Evolutionary conservation across 805 yeast genomes (phyloP).

Genomic region (Zygoascus biomembranicola): DNA sequence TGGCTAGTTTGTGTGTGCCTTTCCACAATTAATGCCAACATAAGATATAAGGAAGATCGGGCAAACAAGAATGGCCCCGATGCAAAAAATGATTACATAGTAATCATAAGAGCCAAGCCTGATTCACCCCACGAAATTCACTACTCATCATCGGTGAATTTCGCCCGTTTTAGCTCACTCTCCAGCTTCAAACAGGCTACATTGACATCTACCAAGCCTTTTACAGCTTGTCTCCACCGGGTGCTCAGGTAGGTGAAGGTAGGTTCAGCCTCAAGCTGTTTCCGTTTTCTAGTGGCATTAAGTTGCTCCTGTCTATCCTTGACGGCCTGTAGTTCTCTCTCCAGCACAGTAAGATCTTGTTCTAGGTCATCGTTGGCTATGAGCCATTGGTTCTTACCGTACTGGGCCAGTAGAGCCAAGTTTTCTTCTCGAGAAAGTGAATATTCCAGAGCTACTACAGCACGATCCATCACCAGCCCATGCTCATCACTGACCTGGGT

Average conservation of each 20-base stretch:
- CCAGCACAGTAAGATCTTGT: slow-evolving; percentile 16
- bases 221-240: slow-evolving; percentile 17
- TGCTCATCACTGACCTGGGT: slow-evolving; percentile 17
- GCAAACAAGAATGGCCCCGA: no score
- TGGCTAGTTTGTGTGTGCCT: no score
- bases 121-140: no score
- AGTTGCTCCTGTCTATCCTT: slow-evolving; percentile 8
- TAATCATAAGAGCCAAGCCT: no score
- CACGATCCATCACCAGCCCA: slow-evolving; percentile 12
- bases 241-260: slow-evolving; percentile 16
- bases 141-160: no score
- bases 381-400: slow-evolving; percentile 27
- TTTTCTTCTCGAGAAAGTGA: slow-evolving; percentile 22
- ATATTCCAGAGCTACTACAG: slow-evolving; percentile 21
- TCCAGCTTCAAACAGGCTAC: slow-evolving; percentile 6
- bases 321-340: slow-evolving; percentile 14
- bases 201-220: slow-evolving; percentile 16
- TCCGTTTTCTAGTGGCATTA: slow-evolving; percentile 13
- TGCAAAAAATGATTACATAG: no score
- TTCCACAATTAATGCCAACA: no score
- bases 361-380: slow-evolving; percentile 24
- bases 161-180: not conserved
- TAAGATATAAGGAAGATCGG: no score
- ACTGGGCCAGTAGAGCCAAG: slow-evolving; percentile 18
- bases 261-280: slow-evolving; percentile 15